phyloP scores from a whole-genome alignment of 805 yeast genomes.

The Aciculoconidium aculeatum region DNA sequence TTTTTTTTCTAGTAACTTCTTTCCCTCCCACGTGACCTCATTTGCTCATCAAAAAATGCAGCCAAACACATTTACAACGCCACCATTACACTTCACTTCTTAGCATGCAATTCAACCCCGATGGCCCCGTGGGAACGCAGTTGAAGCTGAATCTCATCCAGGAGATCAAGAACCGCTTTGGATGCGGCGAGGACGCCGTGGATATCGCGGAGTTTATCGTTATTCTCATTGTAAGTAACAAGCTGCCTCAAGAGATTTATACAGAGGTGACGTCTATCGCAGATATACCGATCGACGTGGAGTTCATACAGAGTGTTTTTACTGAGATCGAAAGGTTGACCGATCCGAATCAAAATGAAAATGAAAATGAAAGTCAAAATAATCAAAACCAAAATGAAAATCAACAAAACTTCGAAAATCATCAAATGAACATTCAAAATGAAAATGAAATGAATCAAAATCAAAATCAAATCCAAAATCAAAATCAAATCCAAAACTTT shows the following conservation, averaged over 20 bases:
- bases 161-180: constrained; percentile 30
- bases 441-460: no score
- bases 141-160: constrained; percentile 28
- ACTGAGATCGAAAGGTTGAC: constrained; percentile 44
- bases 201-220: constrained; percentile 72
- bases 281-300: constrained; percentile 53
- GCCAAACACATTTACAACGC: not conserved
- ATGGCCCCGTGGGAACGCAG: constrained; percentile 33
- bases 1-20: no score
- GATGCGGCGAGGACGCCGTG: constrained; percentile 35
- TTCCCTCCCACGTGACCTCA: constrained; percentile 1
- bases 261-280: constrained; percentile 57
- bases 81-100: not conserved
- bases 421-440: no score
- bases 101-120: constrained; percentile 31
- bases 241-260: constrained; percentile 54
- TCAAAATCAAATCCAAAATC: no score
- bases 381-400: no score
- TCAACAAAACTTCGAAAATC: no score
- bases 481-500: no score
- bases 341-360: no score
- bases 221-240: constrained; percentile 64
- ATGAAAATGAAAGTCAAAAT: no score
- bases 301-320: constrained; percentile 52
- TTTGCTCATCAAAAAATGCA: not conserved